Evolutionary conservation across 352 stramenopile species (phyloP).

Genomic region (Blastocystis sp.): DNA sequence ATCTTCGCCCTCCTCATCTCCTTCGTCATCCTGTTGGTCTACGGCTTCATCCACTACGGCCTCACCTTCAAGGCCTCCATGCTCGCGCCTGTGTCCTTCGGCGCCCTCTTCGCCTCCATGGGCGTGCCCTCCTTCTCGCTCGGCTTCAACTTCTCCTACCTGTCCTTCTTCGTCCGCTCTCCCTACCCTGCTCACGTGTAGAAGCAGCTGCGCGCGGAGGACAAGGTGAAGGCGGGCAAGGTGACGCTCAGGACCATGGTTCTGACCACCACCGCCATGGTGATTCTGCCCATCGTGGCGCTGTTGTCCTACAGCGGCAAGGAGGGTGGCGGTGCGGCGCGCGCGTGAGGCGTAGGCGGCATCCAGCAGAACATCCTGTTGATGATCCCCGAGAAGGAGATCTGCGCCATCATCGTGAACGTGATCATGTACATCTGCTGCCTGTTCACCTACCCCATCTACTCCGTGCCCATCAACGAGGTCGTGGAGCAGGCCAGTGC

Average conservation of each 20-base stretch:
- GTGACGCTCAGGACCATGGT: neutral
- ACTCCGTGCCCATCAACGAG: constrained; percentile 39
- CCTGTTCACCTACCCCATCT: constrained; percentile 55
- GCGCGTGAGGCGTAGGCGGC: neutral
- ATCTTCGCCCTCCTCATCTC: constrained; percentile 62
- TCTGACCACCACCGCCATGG: neutral
- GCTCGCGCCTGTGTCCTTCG: constrained; percentile 8
- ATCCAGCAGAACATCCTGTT: constrained; percentile 64
- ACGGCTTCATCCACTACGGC: constrained; percentile 44
- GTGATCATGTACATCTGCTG: constrained; percentile 51
- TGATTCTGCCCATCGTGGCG: constrained; percentile 29
- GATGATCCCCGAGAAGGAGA: constrained; percentile 28
- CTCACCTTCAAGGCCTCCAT: constrained; percentile 23
- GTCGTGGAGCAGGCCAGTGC: constrained; percentile 6
- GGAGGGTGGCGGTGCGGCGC: neutral
- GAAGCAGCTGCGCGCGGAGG: constrained; percentile 20
- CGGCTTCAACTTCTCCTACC: constrained; percentile 59
- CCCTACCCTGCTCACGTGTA: neutral
- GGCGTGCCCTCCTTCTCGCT: constrained; percentile 50
- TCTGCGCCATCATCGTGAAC: constrained; percentile 39
- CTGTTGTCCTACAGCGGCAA: constrained; percentile 54
- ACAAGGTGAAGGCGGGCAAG: neutral
- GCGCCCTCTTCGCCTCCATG: constrained; percentile 39
- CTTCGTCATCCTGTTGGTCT: constrained; percentile 40
- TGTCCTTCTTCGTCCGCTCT: constrained; percentile 32